phyloP scores from a whole-genome alignment of 495 filamentous ascomycete genomes.

The Neurospora tetrasperma region DNA sequence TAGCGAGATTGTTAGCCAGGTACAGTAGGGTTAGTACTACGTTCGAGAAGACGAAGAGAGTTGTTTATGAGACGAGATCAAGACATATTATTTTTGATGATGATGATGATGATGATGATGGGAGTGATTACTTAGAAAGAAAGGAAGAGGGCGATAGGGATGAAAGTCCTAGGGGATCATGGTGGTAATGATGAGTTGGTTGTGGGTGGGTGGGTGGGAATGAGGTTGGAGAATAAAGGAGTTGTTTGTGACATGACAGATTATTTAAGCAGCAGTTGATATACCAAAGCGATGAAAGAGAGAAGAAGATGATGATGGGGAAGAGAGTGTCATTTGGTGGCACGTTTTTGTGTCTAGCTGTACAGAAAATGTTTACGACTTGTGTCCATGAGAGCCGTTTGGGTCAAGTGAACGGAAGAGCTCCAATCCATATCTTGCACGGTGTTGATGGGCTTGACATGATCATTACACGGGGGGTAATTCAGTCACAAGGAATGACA shows the following conservation, averaged over 20 bases:
- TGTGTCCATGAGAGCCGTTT: background rate
- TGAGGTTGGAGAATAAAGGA: background rate
- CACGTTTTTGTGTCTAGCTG: background rate
- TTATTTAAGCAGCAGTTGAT: background rate
- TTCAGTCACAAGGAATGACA: background rate
- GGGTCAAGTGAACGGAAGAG: background rate
- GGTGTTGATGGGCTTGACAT: background rate
- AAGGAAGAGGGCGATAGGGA: background rate
- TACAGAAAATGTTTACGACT: background rate
- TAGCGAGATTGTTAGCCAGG: constrained; percentile 93
- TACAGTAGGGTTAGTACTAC: constrained; percentile 50
- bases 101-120: background rate
- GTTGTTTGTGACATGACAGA: background rate
- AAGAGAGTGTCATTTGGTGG: background rate
- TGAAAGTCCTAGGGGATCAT: background rate
- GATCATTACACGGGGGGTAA: background rate
- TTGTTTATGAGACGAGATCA: background rate
- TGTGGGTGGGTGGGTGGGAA: background rate
- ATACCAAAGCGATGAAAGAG: constrained; percentile 1
- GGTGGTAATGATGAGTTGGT: background rate
- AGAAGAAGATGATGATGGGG: background rate
- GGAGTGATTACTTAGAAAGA: background rate
- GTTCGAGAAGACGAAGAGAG: background rate
- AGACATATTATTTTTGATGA: background rate
- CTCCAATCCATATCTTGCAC: background rate